A percentile compares a stretch with the other conserved stretches of the same genome.
Conservation (phyloP, 1,139 yeast species). For the Hyphopichia khmerensis region DNA sequence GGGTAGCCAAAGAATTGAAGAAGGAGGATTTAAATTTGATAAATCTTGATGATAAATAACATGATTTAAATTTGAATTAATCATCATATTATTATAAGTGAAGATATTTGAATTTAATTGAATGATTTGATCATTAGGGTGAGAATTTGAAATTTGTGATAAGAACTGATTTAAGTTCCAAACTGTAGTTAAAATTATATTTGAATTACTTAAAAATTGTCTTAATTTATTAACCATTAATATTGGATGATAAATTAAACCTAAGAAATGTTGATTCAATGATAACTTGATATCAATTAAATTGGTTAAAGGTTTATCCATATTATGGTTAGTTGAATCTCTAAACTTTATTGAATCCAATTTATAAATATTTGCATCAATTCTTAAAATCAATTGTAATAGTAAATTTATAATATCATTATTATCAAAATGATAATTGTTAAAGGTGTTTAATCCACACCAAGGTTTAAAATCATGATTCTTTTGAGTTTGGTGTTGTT, state of each 20-base stretch:
- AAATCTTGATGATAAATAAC: neutral
- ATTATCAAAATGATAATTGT: slow-evolving; percentile 8
- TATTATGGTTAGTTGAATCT: slow-evolving; percentile 1
- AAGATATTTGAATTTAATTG: slow-evolving; percentile 3
- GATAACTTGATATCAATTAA: slow-evolving; percentile 2
- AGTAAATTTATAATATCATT: slow-evolving; percentile 7
- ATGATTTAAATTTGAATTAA: slow-evolving; percentile 12
- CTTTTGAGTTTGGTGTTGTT: neutral
- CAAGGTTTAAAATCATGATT: slow-evolving; percentile 16
- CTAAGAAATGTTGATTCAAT: slow-evolving; percentile 6
- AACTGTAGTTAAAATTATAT: neutral
- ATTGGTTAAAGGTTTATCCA: slow-evolving; percentile 7
- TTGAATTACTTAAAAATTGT: slow-evolving; percentile 6
- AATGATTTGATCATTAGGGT: neutral
- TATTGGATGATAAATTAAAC: slow-evolving; percentile 15
- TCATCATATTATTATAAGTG: slow-evolving; percentile 2
- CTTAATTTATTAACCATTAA: slow-evolving; percentile 10
- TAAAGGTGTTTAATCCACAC: slow-evolving; percentile 24
- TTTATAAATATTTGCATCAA: slow-evolving; percentile 4
- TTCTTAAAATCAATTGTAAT: slow-evolving; percentile 3
- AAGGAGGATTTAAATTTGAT: slow-evolving; percentile 7
- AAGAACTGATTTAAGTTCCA: neutral
- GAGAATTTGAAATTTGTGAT: slow-evolving; percentile 2
- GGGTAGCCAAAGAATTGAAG: slow-evolving; percentile 21
- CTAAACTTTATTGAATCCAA: slow-evolving; percentile 3